Percentiles rank a stretch among this genome's conserved stretches.
Evolutionary conservation across 176 grass and related monocot species (phyloP).

Genomic region (Olyra latifolia): DNA sequence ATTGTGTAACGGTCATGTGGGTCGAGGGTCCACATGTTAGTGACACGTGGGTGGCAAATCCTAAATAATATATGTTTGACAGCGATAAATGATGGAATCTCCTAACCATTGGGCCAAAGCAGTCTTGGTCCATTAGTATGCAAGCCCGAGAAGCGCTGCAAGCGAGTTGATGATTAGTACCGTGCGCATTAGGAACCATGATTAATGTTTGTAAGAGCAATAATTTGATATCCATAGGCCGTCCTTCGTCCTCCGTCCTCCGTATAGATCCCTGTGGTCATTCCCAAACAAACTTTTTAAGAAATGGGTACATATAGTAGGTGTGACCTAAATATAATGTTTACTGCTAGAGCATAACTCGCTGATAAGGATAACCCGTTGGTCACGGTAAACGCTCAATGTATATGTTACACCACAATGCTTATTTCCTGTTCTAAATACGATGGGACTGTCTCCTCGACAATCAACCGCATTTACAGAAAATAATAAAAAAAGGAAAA

Average conservation of each 20-base stretch:
- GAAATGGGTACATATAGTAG: not conserved
- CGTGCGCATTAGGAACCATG: constrained; percentile 1
- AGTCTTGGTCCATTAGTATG: not conserved
- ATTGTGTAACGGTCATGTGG: too few relatives aligned
- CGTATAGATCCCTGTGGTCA: too few relatives aligned
- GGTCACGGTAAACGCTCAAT: not conserved
- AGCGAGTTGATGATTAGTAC: not conserved
- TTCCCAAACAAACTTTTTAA: not conserved
- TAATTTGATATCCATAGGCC: not conserved
- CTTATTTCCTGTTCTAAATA: not conserved
- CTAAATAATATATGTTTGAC: too few relatives aligned
- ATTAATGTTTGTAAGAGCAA: not conserved
- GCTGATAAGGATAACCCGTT: not conserved
- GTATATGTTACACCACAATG: not conserved
- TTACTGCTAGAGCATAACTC: not conserved
- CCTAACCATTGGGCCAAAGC: not conserved
- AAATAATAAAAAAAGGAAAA: too few relatives aligned
- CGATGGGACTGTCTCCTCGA: not conserved
- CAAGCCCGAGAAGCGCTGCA: not conserved
- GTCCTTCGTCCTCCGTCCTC: too few relatives aligned
- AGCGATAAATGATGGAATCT: too few relatives aligned
- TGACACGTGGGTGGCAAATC: too few relatives aligned
- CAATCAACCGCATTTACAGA: too few relatives aligned
- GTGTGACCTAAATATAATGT: not conserved
- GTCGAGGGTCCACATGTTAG: too few relatives aligned